A percentile compares a stretch with the other conserved stretches of the same genome.
phyloP scores from a whole-genome alignment of 148 eudicot species.

The Agrostemma githago region DNA sequence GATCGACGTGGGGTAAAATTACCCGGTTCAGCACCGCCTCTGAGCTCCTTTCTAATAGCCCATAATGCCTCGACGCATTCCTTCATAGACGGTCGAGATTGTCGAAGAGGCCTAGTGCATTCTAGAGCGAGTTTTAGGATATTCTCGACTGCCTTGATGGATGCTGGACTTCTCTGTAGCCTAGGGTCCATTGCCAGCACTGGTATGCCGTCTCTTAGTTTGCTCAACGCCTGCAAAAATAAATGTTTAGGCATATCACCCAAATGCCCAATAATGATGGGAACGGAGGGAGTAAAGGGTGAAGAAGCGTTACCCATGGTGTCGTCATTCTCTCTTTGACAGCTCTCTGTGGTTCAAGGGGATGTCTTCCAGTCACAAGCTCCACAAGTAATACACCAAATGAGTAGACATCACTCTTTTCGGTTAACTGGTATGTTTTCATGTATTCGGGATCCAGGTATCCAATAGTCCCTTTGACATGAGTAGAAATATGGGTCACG shows the following conservation, averaged over 20 bases:
- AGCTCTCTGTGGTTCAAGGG: constrained; percentile 43
- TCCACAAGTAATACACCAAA: constrained; percentile 75
- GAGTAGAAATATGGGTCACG: constrained; percentile 69
- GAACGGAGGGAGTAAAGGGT: too few species aligned
- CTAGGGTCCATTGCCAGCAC: constrained; percentile 71
- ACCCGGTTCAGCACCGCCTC: constrained; percentile 22
- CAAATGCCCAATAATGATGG: neutral
- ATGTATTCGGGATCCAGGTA: constrained; percentile 84
- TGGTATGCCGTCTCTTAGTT: constrained; percentile 47
- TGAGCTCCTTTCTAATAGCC: constrained; percentile 51
- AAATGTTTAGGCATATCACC: too few species aligned
- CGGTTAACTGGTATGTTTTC: constrained; percentile 65
- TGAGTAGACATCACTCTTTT: constrained; percentile 80
- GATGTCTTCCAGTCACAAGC: constrained; percentile 60
- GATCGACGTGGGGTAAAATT: constrained; percentile 31
- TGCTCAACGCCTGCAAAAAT: constrained; percentile 49
- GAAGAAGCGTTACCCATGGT: constrained; percentile 56
- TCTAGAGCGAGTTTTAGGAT: constrained; percentile 49
- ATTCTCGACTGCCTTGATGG: constrained; percentile 43
- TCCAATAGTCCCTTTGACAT: constrained; percentile 71
- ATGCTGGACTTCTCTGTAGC: constrained; percentile 52
- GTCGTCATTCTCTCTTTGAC: constrained; percentile 45
- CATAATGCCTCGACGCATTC: constrained; percentile 63
- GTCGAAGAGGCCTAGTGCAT: constrained; percentile 46
- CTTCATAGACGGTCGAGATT: constrained; percentile 64